Conservation (phyloP, 208 protist species). For the Acanthamoeba culbertsoni region DNA sequence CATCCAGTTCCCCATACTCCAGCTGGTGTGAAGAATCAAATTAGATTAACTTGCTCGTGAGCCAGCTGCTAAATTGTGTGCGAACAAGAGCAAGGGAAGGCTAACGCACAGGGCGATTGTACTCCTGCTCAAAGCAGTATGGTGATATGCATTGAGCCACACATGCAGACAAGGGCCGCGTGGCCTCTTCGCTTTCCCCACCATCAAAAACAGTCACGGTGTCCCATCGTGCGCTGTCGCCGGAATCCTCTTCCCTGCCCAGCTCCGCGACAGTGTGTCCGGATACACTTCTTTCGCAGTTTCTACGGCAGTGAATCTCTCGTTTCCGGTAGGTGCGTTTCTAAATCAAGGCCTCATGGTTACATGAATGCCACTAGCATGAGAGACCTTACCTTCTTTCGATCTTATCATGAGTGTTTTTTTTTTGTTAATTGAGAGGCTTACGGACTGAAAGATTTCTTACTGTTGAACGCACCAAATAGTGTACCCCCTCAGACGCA, state of each 20-base stretch:
- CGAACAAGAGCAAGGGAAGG: not conserved
- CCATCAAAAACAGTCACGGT: not conserved
- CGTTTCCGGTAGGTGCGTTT: not conserved
- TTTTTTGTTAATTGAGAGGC: not conserved
- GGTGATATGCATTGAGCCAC: not conserved
- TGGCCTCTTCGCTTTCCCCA: not conserved
- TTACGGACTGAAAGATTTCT: too few relatives aligned
- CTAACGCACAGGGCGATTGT: not conserved
- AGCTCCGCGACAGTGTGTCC: not conserved
- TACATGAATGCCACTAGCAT: too few relatives aligned
- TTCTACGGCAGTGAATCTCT: not conserved
- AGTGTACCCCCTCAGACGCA: not conserved
- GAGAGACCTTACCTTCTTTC: too few relatives aligned
- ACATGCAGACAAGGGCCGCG: not conserved
- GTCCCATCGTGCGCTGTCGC: not conserved
- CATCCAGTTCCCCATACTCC: not conserved
- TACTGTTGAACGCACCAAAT: not conserved
- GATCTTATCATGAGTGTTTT: not conserved
- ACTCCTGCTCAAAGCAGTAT: slow-evolving; percentile 6
- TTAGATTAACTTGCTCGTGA: not conserved
- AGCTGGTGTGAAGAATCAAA: not conserved
- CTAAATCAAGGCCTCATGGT: too few relatives aligned
- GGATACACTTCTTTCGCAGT: not conserved
- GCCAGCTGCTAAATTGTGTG: not conserved
- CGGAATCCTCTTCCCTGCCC: not conserved